phyloP scores from a whole-genome alignment of 345 rosid genomes.

The Salix viminalis region DNA sequence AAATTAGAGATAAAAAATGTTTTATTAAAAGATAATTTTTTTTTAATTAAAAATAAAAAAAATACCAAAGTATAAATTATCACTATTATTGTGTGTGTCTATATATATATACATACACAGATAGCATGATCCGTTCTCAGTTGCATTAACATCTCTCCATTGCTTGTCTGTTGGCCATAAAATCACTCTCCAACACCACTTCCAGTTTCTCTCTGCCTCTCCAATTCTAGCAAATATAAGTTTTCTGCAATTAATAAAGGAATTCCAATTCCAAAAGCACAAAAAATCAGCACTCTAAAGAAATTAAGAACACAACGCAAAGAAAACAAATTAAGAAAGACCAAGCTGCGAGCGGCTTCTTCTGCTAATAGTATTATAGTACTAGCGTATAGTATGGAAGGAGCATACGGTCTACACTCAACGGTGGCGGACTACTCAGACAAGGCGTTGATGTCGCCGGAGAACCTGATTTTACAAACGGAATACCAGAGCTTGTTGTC shows the following conservation, averaged over 20 bases:
- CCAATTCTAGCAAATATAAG: conserved; percentile 29
- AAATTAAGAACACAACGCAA: background rate
- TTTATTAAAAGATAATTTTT: no score
- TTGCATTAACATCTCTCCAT: conserved; percentile 9
- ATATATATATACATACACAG: no score
- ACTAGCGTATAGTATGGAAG: conserved; percentile 50
- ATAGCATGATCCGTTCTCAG: background rate
- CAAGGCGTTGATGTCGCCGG: conserved; percentile 60
- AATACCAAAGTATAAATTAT: no score
- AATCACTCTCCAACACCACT: conserved; percentile 29
- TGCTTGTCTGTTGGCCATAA: conserved; percentile 14
- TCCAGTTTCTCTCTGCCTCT: conserved; percentile 23
- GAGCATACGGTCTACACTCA: conserved; percentile 57
- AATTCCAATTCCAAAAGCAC: background rate
- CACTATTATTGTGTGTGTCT: no score
- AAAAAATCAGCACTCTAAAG: background rate
- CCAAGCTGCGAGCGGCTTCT: background rate
- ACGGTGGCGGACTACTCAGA: conserved; percentile 52
- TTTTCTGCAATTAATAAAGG: background rate
- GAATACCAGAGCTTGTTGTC: conserved; percentile 46
- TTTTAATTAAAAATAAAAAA: no score
- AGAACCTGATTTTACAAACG: conserved; percentile 49
- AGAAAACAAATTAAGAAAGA: conserved; percentile 3
- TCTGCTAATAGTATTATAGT: background rate
- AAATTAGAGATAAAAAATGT: no score